Conservation (phyloP, 352 stramenopile genomes). For the Phytophthora tentaculata region DNA sequence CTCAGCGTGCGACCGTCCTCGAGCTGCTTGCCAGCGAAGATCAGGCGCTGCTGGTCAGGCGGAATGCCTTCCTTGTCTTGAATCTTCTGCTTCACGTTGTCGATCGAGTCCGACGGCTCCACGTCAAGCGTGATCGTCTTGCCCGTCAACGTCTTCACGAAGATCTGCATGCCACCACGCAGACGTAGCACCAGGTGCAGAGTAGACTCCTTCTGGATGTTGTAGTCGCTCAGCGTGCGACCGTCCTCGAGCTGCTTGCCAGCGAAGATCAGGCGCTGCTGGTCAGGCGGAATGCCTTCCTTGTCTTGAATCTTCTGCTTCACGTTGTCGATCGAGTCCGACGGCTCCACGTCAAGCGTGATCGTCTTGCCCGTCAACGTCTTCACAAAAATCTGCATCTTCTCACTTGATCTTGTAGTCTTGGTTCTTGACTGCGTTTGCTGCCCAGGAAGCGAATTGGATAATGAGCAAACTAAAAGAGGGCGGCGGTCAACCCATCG, state of each 20-base stretch:
- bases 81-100: constrained; percentile 99
- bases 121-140: too few relatives aligned
- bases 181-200: constrained; percentile 98
- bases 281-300: constrained; percentile 99
- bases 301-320: constrained; percentile 99
- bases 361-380: too few relatives aligned
- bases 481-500: constrained; percentile 20
- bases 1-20: constrained; percentile 94
- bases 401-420: too few relatives aligned
- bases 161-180: too few relatives aligned
- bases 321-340: too few relatives aligned
- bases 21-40: constrained; percentile 99
- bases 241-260: constrained; percentile 99
- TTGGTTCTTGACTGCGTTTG: too few relatives aligned
- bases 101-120: too few relatives aligned
- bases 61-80: constrained; percentile 99
- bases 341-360: too few relatives aligned
- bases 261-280: constrained; percentile 99
- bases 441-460: constrained; percentile 26
- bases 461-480: constrained; percentile 16
- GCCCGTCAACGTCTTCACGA: too few relatives aligned
- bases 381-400: too few relatives aligned
- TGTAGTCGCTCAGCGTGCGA: constrained; percentile 94
- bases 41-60: constrained; percentile 99
- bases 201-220: constrained; percentile 98